Conservation (phyloP, 768 basidiomycete genomes). For the Lactifluus echinatus region DNA sequence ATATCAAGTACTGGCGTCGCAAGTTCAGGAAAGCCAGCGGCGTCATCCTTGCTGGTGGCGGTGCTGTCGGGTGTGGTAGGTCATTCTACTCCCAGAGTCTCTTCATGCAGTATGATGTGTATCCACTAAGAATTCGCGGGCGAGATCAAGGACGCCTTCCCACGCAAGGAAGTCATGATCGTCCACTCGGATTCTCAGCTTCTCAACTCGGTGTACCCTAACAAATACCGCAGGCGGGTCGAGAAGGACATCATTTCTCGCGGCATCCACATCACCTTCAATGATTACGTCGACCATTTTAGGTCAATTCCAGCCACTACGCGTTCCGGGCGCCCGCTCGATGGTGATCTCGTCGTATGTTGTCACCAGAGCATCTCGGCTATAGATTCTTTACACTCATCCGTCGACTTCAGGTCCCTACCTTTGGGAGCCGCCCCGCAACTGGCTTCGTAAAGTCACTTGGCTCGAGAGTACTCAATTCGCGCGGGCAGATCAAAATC, state of each 20-base stretch:
- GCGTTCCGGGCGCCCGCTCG: constrained; percentile 40
- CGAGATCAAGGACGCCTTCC: constrained; percentile 36
- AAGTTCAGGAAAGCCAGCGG: constrained; percentile 27
- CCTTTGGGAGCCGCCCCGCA: constrained; percentile 35
- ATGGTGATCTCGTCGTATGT: constrained; percentile 53
- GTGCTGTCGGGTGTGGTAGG: constrained; percentile 37
- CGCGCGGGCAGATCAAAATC: constrained; percentile 40
- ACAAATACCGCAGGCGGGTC: constrained; percentile 41
- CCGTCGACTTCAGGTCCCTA: constrained; percentile 23
- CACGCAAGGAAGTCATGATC: constrained; percentile 47
- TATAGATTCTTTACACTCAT: too few relatives aligned
- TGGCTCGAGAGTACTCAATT: constrained; percentile 29
- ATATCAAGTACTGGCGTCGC: constrained; percentile 26
- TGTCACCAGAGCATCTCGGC: too few relatives aligned
- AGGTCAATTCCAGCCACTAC: constrained; percentile 37
- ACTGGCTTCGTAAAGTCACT: constrained; percentile 47
- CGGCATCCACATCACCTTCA: constrained; percentile 42
- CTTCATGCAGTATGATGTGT: background rate
- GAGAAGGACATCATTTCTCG: constrained; percentile 34
- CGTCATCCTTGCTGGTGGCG: constrained; percentile 32
- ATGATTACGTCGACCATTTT: constrained; percentile 38
- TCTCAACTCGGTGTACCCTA: constrained; percentile 48
- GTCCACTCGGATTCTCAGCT: constrained; percentile 48
- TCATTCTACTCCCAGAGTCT: background rate
- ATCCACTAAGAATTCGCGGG: constrained; percentile 33